Evolutionary conservation across 345 rosid genomes (phyloP).

Genomic region (Aquilaria sinensis): DNA sequence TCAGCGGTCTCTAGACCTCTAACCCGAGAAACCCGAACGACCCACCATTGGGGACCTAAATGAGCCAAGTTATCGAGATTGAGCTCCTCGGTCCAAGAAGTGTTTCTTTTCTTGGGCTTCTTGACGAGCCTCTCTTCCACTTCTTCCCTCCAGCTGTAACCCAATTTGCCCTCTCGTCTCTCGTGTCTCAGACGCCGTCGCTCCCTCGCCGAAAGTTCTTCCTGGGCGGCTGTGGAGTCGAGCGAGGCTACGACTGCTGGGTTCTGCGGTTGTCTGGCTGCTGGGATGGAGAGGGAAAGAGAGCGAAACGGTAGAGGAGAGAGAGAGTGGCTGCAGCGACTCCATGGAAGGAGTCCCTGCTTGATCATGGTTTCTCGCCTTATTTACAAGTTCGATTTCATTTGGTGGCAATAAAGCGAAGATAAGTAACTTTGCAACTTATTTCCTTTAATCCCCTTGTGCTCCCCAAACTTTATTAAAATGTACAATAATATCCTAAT

Average conservation of each 20-base stretch:
- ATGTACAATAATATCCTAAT: too few relatives aligned
- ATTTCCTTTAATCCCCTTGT: too few relatives aligned
- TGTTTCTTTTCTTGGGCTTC: constrained; percentile 59
- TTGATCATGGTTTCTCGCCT: constrained; percentile 30
- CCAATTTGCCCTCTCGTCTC: constrained; percentile 58
- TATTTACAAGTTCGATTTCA: too few relatives aligned
- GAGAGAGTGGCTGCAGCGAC: constrained; percentile 29
- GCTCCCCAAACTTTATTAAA: too few relatives aligned
- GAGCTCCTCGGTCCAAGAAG: constrained; percentile 53
- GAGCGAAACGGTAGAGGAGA: constrained; percentile 20
- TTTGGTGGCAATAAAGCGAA: too few relatives aligned
- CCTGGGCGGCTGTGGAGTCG: constrained; percentile 26
- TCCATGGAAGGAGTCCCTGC: constrained; percentile 69
- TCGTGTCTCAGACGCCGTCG: constrained; percentile 78
- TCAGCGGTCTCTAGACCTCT: constrained; percentile 58
- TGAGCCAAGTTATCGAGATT: constrained; percentile 66
- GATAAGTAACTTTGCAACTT: too few relatives aligned
- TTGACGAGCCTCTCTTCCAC: constrained; percentile 65
- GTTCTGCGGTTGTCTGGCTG: constrained; percentile 11
- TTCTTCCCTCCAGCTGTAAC: constrained; percentile 76
- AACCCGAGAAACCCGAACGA: constrained; percentile 48
- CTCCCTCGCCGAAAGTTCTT: constrained; percentile 67
- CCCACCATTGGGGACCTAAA: constrained; percentile 85
- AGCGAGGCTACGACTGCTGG: constrained; percentile 34
- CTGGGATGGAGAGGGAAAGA: constrained; percentile 13